Evolutionary conservation across 495 filamentous ascomycete genomes (phyloP).

Genomic region (Penicillium canescens): DNA sequence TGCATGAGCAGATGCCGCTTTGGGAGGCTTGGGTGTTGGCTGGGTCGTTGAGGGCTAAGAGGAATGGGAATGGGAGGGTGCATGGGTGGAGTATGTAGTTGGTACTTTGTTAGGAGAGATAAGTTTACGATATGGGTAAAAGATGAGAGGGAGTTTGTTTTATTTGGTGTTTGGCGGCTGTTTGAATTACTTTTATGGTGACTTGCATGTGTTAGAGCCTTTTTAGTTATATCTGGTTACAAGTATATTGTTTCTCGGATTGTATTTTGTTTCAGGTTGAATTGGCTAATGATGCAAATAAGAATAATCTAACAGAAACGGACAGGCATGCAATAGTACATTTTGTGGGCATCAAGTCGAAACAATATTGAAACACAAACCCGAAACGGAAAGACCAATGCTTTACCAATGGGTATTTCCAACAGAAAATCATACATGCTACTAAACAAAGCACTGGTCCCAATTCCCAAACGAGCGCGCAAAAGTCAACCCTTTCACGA

Average conservation of each 20-base stretch:
- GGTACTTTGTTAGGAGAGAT: neutral
- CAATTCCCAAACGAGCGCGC: slow-evolving; percentile 68
- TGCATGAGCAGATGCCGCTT: slow-evolving; percentile 51
- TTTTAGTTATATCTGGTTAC: neutral
- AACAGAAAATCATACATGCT: too few species aligned
- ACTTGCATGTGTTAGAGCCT: slow-evolving; percentile 1
- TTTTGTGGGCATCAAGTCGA: neutral
- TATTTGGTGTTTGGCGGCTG: slow-evolving; percentile 4
- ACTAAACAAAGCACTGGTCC: slow-evolving; percentile 60
- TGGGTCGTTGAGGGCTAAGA: slow-evolving; percentile 5
- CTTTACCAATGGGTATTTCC: neutral
- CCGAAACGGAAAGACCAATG: neutral
- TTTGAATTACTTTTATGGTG: neutral
- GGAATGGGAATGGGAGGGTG: slow-evolving; percentile 4
- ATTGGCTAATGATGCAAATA: neutral
- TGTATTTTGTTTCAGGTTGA: neutral
- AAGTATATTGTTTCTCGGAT: neutral
- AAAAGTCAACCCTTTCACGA: slow-evolving; percentile 72
- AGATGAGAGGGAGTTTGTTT: neutral
- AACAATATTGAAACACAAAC: neutral
- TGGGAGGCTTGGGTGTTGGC: slow-evolving; percentile 68
- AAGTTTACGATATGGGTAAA: neutral
- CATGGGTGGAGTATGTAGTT: slow-evolving; percentile 2
- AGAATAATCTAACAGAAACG: neutral
- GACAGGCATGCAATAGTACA: neutral